Evolutionary conservation across 495 filamentous ascomycete genomes (phyloP).

Genomic region (Talaromyces ruber): DNA sequence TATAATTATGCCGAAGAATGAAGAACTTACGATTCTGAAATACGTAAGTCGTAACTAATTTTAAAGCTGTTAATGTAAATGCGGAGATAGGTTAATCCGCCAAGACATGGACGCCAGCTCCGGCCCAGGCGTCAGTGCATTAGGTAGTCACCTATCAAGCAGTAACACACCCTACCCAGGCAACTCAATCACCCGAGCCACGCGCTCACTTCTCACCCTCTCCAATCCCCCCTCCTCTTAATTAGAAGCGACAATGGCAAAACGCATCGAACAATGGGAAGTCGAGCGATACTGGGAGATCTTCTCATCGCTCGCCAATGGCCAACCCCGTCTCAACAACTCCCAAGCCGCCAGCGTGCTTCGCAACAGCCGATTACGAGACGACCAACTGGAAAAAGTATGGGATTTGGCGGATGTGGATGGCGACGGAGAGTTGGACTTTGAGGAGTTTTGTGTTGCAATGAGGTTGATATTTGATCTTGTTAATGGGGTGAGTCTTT

Average conservation of each 20-base stretch:
- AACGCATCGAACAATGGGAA: slow-evolving; percentile 88
- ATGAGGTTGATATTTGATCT: slow-evolving; percentile 97
- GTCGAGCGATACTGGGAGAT: slow-evolving; percentile 99
- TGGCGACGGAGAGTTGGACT: slow-evolving; percentile 91
- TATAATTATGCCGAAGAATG: neutral
- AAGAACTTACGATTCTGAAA: neutral
- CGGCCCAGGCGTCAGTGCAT: neutral
- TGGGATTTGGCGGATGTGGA: slow-evolving; percentile 98
- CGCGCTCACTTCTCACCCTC: slow-evolving; percentile 1
- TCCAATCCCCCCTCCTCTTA: neutral
- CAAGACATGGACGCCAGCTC: neutral
- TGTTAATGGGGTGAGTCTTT: slow-evolving; percentile 74
- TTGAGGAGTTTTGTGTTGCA: slow-evolving; percentile 98
- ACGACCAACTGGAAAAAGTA: slow-evolving; percentile 91
- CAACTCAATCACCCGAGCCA: neutral
- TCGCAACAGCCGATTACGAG: slow-evolving; percentile 86
- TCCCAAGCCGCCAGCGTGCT: slow-evolving; percentile 88
- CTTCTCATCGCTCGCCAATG: slow-evolving; percentile 73
- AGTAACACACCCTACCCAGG: too few relatives aligned
- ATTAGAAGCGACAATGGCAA: slow-evolving; percentile 14
- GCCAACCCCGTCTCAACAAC: slow-evolving; percentile 77
- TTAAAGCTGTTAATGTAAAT: neutral
- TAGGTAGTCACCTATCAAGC: neutral
- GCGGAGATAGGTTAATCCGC: neutral
- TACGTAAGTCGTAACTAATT: neutral